Evolutionary conservation across 768 basidiomycete species (phyloP).

Genomic region (Suillus weaverae): DNA sequence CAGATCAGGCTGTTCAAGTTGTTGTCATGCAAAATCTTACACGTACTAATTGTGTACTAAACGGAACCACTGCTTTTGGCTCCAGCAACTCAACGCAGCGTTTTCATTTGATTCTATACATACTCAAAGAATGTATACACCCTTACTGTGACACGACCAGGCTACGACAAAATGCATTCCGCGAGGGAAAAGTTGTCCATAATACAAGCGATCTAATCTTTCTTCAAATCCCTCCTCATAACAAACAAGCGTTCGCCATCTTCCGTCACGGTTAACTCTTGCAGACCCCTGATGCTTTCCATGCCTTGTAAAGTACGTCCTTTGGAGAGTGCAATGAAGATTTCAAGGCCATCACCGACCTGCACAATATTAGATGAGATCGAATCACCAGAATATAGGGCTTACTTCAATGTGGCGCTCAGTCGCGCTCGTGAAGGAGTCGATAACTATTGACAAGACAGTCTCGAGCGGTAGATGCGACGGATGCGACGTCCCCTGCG

Average conservation of each 20-base stretch:
- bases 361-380: slow-evolving; percentile 27
- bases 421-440: slow-evolving; percentile 96
- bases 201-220: slow-evolving; percentile 51
- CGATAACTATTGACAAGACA: slow-evolving; percentile 86
- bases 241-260: slow-evolving; percentile 79
- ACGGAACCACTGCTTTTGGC: neutral
- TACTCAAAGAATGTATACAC: neutral
- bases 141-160: neutral
- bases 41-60: neutral
- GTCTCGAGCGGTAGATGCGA: slow-evolving; percentile 76
- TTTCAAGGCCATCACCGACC: slow-evolving; percentile 96
- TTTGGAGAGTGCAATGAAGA: slow-evolving; percentile 80
- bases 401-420: slow-evolving; percentile 95
- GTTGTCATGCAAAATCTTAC: neutral
- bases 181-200: neutral
- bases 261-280: slow-evolving; percentile 60
- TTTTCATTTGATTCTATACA: neutral
- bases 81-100: no score
- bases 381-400: slow-evolving; percentile 10
- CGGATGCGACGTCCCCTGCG: slow-evolving; percentile 72
- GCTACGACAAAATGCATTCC: neutral
- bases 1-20: neutral
- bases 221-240: slow-evolving; percentile 77
- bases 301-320: slow-evolving; percentile 62
- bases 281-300: slow-evolving; percentile 52